Evolutionary conservation across 805 yeast genomes (phyloP).

Genomic region (Grigorovia humatica): DNA sequence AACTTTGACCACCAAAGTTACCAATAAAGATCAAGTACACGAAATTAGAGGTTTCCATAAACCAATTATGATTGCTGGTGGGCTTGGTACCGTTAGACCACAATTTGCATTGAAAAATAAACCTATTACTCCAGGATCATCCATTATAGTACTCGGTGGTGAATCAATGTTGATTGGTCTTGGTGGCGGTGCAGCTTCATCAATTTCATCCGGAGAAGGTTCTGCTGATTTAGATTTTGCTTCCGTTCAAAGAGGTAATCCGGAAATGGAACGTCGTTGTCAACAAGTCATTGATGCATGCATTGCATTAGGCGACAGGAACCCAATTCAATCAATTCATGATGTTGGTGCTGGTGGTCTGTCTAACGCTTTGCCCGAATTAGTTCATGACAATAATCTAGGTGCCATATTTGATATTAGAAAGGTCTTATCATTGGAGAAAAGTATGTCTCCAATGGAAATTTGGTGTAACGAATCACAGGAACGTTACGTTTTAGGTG

Average conservation of each 20-base stretch:
- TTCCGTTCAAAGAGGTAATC: slow-evolving; percentile 98
- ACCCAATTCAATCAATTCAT: slow-evolving; percentile 90
- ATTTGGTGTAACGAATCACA: slow-evolving; percentile 99
- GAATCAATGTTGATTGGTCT: slow-evolving; percentile 96
- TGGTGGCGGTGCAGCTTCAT: slow-evolving; percentile 99
- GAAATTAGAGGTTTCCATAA: slow-evolving; percentile 95
- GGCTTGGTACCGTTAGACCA: slow-evolving; percentile 94
- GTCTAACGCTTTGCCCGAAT: slow-evolving; percentile 93
- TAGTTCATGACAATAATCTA: slow-evolving; percentile 91
- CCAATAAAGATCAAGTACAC: slow-evolving; percentile 45
- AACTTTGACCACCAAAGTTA: slow-evolving; percentile 77
- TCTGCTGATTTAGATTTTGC: slow-evolving; percentile 96
- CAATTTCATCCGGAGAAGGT: slow-evolving; percentile 92
- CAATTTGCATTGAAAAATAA: slow-evolving; percentile 80
- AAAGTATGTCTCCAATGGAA: slow-evolving; percentile 99
- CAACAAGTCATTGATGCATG: slow-evolving; percentile 97
- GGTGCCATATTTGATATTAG: slow-evolving; percentile 92
- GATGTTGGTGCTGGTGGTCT: slow-evolving; percentile 99
- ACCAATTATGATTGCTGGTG: slow-evolving; percentile 99
- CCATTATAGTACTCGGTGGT: slow-evolving; percentile 91
- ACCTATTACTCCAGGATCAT: slow-evolving; percentile 84
- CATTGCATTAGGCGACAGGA: slow-evolving; percentile 61
- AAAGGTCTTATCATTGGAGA: slow-evolving; percentile 81
- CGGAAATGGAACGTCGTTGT: slow-evolving; percentile 98
- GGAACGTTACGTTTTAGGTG: slow-evolving; percentile 94